Evolutionary conservation across 345 rosid genomes (phyloP).

Genomic region (Citrus inodora): DNA sequence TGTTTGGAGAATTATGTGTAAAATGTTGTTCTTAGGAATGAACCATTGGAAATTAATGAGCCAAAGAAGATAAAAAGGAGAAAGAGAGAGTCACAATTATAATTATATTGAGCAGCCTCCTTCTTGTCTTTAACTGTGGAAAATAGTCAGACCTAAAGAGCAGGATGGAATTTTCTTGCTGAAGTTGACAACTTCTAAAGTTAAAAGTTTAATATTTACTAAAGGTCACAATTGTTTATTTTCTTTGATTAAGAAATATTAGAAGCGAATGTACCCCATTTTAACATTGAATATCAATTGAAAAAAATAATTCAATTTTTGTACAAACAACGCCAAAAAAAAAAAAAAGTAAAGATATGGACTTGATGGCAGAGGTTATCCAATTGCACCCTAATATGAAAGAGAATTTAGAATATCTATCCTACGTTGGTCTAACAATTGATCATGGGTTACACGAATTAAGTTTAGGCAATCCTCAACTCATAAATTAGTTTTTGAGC

Average conservation of each 20-base stretch:
- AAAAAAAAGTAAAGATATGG: too few species aligned
- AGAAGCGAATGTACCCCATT: neutral
- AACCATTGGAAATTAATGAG: neutral
- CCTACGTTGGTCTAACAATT: too few species aligned
- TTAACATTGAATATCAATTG: neutral
- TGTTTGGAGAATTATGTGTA: slow-evolving; percentile 1
- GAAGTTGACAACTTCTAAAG: slow-evolving; percentile 1
- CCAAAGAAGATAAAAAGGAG: neutral
- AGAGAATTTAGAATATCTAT: too few species aligned
- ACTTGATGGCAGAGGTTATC: too few species aligned
- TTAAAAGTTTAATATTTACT: neutral
- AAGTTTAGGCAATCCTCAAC: too few species aligned
- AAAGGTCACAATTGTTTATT: neutral
- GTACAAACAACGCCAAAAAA: too few species aligned
- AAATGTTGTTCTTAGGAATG: neutral
- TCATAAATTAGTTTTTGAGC: too few species aligned
- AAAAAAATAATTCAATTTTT: too few species aligned
- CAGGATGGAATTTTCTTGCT: neutral
- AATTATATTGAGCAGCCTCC: neutral
- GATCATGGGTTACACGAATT: too few species aligned
- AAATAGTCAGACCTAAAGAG: neutral
- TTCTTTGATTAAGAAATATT: neutral
- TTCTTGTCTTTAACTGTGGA: slow-evolving; percentile 7
- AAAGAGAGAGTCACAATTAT: neutral
- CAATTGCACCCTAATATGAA: too few species aligned